Conservation (phyloP, 179 eudicot genomes). For the Sideroxylon spinosum region DNA sequence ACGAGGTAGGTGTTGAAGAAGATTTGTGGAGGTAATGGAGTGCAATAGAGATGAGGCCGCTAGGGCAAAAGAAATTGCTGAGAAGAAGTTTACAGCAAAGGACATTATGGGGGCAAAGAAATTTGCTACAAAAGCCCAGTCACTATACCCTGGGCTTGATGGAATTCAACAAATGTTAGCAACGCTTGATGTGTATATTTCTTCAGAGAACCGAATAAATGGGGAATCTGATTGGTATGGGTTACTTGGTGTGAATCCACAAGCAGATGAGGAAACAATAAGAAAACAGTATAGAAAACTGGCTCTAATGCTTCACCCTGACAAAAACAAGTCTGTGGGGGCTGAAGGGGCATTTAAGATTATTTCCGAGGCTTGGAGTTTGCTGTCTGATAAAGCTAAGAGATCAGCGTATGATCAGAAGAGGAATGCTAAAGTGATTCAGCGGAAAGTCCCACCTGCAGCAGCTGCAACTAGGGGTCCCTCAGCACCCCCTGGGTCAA, state of each 20-base stretch:
- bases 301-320: constrained; percentile 32
- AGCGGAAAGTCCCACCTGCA: constrained; percentile 25
- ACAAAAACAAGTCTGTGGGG: constrained; percentile 56
- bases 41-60: constrained; percentile 75
- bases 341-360: constrained; percentile 70
- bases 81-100: constrained; percentile 48
- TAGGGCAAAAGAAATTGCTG: constrained; percentile 62
- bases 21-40: constrained; percentile 36
- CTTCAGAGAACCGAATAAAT: constrained; percentile 41
- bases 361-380: constrained; percentile 66
- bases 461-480: constrained; percentile 19
- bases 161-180: constrained; percentile 62
- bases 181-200: constrained; percentile 46
- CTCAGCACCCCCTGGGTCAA: constrained; percentile 30
- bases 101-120: constrained; percentile 53
- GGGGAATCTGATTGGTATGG: constrained; percentile 62
- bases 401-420: constrained; percentile 55
- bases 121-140: constrained; percentile 57
- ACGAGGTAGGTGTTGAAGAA: not conserved
- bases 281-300: constrained; percentile 60
- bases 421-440: constrained; percentile 16
- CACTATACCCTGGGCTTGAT: constrained; percentile 51
- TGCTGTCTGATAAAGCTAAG: constrained; percentile 48
- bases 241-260: constrained; percentile 45
- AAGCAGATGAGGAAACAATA: constrained; percentile 45